Evolutionary conservation across 1,139 yeast species (phyloP).

Genomic region (Candida labiduridarum): DNA sequence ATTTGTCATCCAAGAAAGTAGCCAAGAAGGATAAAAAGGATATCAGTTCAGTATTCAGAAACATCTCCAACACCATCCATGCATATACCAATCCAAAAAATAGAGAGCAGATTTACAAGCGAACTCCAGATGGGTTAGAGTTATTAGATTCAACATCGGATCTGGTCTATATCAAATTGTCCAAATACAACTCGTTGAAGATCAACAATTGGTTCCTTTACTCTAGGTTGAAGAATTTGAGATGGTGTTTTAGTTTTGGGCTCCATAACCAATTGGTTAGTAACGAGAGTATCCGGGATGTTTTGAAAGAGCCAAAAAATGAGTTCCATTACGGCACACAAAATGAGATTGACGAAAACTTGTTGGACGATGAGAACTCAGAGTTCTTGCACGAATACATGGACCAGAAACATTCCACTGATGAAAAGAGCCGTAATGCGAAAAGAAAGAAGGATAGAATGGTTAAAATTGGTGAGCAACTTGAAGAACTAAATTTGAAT

Average conservation of each 20-base stretch:
- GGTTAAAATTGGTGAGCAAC: conserved; percentile 32
- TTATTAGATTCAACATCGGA: conserved; percentile 38
- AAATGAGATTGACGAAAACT: conserved; percentile 16
- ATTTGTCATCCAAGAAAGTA: conserved; percentile 55
- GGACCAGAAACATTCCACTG: conserved; percentile 21
- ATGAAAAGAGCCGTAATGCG: conserved; percentile 36
- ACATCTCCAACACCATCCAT: conserved; percentile 54
- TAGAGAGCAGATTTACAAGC: conserved; percentile 41
- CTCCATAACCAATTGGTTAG: conserved; percentile 62
- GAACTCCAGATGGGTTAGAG: conserved; percentile 42
- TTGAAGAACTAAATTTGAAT: conserved; percentile 25
- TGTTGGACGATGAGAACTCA: conserved; percentile 16
- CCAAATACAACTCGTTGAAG: conserved; percentile 58
- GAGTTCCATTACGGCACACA: conserved; percentile 34
- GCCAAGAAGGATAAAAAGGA: conserved; percentile 66
- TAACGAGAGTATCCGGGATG: conserved; percentile 47
- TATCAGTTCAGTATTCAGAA: conserved; percentile 63
- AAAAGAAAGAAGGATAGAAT: conserved; percentile 38
- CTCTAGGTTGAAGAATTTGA: conserved; percentile 60
- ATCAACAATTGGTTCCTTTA: conserved; percentile 70
- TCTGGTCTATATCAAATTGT: conserved; percentile 54
- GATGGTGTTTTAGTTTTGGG: conserved; percentile 74
- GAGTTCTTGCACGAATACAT: conserved; percentile 18
- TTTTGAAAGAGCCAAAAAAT: conserved; percentile 44
- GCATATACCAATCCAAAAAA: conserved; percentile 42